These are phyloP conservation scores for Cryptococcus sp. DNA, from an alignment of 1,284 basidiomycete species.

Conservation along the genomic window DNA sequence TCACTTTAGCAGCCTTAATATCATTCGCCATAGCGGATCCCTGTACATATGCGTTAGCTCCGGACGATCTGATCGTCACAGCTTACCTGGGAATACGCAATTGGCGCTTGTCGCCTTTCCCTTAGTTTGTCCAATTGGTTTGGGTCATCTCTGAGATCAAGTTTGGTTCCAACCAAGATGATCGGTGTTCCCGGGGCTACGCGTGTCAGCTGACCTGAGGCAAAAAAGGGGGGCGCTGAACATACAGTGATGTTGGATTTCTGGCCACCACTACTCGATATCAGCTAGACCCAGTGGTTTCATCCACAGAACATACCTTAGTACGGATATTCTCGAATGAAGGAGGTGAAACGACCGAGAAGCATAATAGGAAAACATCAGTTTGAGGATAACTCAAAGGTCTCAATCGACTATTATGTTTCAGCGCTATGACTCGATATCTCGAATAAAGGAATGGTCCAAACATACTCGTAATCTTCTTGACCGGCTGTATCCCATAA, in stretches of 20 bases:
- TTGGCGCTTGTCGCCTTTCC: slow-evolving; percentile 93
- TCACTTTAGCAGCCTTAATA: slow-evolving; percentile 54
- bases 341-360: slow-evolving; percentile 93
- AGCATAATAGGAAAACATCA: slow-evolving; percentile 98
- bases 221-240: not conserved
- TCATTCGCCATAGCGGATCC: slow-evolving; percentile 88
- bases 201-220: slow-evolving; percentile 1
- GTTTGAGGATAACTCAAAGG: slow-evolving; percentile 99
- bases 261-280: slow-evolving; percentile 49
- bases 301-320: slow-evolving; percentile 57
- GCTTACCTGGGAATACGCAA: slow-evolving; percentile 59
- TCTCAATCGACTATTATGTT: slow-evolving; percentile 72
- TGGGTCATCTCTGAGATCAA: slow-evolving; percentile 93
- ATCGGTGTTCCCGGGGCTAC: slow-evolving; percentile 84
- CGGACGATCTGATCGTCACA: not conserved
- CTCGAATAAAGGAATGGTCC: not conserved
- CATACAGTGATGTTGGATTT: slow-evolving; percentile 46
- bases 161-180: slow-evolving; percentile 95
- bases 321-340: slow-evolving; percentile 98
- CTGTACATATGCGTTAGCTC: slow-evolving; percentile 49
- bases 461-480: slow-evolving; percentile 64
- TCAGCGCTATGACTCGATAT: not conserved
- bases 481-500: slow-evolving; percentile 99
- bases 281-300: slow-evolving; percentile 3
- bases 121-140: slow-evolving; percentile 85